phyloP scores from a whole-genome alignment of 139 green algal species.

The Coelastrella sp. region DNA sequence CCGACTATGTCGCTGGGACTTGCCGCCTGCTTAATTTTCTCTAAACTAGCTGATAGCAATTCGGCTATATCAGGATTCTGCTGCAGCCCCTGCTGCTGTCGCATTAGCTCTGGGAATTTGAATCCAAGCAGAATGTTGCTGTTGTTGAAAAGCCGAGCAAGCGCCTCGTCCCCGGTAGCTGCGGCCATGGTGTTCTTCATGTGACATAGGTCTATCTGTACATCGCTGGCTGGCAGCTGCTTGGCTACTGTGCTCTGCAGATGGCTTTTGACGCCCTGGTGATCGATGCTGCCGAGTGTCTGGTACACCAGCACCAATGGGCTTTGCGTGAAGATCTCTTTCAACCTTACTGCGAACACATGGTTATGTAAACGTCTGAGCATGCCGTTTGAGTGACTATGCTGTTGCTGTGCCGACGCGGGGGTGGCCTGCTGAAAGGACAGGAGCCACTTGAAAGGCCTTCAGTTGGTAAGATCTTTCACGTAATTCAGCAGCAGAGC shows the following conservation, averaged over 20 bases:
- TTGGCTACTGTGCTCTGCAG: slow-evolving; percentile 37
- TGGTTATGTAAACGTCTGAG: slow-evolving; percentile 54
- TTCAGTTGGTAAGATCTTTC: no score
- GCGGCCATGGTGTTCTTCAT: slow-evolving; percentile 60
- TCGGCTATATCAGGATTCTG: background rate
- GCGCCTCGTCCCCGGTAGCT: background rate
- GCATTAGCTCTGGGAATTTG: background rate
- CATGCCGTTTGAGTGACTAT: background rate
- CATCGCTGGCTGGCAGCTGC: slow-evolving; percentile 5
- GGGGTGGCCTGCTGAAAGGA: no score
- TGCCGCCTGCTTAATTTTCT: background rate
- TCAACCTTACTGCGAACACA: slow-evolving; percentile 53
- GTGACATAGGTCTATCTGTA: slow-evolving; percentile 33
- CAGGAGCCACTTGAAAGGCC: no score
- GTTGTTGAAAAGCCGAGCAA: slow-evolving; percentile 53
- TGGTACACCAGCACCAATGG: slow-evolving; percentile 64
- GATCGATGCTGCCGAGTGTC: slow-evolving; percentile 54
- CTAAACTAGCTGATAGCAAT: background rate
- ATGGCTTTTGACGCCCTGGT: background rate
- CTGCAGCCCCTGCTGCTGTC: slow-evolving; percentile 1
- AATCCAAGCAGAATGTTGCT: slow-evolving; percentile 65
- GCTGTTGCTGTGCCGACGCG: no score
- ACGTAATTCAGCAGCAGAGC: no score
- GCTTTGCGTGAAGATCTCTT: slow-evolving; percentile 47
- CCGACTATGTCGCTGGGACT: background rate